Conservation (phyloP, 1,139 yeast species). For the Debaryomyces nepalensis region DNA sequence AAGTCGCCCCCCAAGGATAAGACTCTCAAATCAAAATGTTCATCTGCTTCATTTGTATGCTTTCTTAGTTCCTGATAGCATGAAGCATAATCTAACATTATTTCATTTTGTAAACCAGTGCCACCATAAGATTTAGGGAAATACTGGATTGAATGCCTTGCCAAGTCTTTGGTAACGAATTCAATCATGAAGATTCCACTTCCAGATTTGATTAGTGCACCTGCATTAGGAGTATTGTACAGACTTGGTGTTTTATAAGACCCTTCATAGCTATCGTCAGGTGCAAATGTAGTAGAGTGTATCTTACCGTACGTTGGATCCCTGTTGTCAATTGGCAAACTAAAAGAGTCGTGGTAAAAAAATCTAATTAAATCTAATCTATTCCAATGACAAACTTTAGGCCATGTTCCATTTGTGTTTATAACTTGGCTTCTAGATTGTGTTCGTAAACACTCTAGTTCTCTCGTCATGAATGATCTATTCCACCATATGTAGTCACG, state of each 20-base stretch:
- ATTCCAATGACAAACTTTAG: constrained; percentile 75
- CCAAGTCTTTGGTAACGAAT: constrained; percentile 62
- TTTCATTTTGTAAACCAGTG: constrained; percentile 57
- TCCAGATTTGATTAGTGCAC: constrained; percentile 51
- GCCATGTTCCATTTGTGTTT: constrained; percentile 61
- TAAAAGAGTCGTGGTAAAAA: constrained; percentile 78
- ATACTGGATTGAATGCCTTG: constrained; percentile 65
- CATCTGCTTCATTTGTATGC: constrained; percentile 27
- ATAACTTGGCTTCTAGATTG: constrained; percentile 47
- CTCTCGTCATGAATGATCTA: constrained; percentile 80
- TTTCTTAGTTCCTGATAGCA: constrained; percentile 45
- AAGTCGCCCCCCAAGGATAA: constrained; percentile 50
- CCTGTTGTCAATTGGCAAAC: constrained; percentile 62
- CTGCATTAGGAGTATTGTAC: constrained; percentile 43
- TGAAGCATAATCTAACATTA: constrained; percentile 52
- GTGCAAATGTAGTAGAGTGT: constrained; percentile 28
- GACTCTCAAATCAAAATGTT: constrained; percentile 53
- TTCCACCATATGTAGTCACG: constrained; percentile 83
- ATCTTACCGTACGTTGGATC: constrained; percentile 33
- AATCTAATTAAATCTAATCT: constrained; percentile 78
- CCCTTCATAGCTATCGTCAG: constrained; percentile 26
- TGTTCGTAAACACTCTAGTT: constrained; percentile 57
- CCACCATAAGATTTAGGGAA: constrained; percentile 62
- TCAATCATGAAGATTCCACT: constrained; percentile 80
- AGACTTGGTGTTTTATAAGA: constrained; percentile 28